phyloP scores from a whole-genome alignment of 768 basidiomycete species.

The Boletus rufocinnamomeus region DNA sequence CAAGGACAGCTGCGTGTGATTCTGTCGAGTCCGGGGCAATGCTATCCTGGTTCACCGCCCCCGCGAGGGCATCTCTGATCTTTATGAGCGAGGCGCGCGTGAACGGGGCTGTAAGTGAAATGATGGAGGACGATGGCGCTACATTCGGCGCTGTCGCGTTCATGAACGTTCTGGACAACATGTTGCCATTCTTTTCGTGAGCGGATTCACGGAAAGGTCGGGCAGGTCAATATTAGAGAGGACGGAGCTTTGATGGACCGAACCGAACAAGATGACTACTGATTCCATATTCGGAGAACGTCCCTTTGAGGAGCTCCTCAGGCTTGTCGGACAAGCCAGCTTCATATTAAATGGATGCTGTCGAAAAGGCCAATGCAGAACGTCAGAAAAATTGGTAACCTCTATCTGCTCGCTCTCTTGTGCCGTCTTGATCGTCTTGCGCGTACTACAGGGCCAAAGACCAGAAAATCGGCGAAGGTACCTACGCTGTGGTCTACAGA shows the following conservation, averaged over 20 bases:
- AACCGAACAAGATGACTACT: not conserved
- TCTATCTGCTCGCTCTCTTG: not conserved
- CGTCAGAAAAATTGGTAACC: conserved; percentile 68
- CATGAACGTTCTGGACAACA: conserved; percentile 31
- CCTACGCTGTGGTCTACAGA: conserved; percentile 95
- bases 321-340: no score
- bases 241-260: not conserved
- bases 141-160: conserved; percentile 12
- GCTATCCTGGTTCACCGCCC: conserved; percentile 14
- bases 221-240: not conserved
- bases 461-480: conserved; percentile 85
- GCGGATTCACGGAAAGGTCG: not conserved
- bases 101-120: conserved; percentile 40
- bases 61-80: conserved; percentile 33
- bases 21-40: conserved; percentile 30
- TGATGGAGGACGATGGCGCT: conserved; percentile 16
- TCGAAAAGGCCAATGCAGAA: conserved; percentile 75
- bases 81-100: conserved; percentile 36
- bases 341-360: conserved; percentile 61
- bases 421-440: conserved; percentile 13
- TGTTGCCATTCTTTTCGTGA: conserved; percentile 23
- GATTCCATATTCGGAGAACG: conserved; percentile 3
- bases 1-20: conserved; percentile 66
- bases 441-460: conserved; percentile 66
- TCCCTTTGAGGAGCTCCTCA: conserved; percentile 3